phyloP scores from a whole-genome alignment of 495 filamentous ascomycete genomes.

The Penicillium roqueforti region DNA sequence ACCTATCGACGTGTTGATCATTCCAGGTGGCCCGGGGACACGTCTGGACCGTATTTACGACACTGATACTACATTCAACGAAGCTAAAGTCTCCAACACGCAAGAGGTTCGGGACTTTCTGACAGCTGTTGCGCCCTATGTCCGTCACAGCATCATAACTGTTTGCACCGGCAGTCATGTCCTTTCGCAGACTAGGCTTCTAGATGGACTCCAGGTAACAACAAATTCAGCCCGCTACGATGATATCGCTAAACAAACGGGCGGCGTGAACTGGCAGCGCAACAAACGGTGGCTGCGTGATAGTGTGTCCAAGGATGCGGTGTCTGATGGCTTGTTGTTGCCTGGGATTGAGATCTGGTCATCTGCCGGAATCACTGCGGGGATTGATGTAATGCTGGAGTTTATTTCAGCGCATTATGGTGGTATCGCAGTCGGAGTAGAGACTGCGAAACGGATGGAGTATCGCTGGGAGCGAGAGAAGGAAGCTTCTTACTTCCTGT shows the following conservation, averaged over 20 bases:
- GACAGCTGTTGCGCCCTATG: constrained; percentile 1
- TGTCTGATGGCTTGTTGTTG: background rate
- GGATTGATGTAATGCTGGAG: constrained; percentile 9
- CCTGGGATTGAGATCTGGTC: constrained; percentile 6
- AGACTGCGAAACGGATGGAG: constrained; percentile 7
- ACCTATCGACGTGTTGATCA: constrained; percentile 7
- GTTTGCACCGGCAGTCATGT: constrained; percentile 5
- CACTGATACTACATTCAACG: background rate
- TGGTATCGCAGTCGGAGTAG: background rate
- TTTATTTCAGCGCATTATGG: constrained; percentile 8
- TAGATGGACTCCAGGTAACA: background rate
- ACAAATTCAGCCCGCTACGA: constrained; percentile 6
- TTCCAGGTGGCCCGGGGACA: constrained; percentile 4
- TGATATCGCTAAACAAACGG: background rate
- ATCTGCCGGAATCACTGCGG: constrained; percentile 7
- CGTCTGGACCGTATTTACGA: constrained; percentile 4
- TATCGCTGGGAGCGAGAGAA: constrained; percentile 8
- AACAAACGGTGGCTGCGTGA: constrained; percentile 6
- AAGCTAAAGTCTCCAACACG: constrained; percentile 3
- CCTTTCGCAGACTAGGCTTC: constrained; percentile 5
- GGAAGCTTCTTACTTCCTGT: constrained; percentile 5
- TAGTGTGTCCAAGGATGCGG: background rate
- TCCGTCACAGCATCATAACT: constrained; percentile 10
- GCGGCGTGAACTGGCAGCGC: background rate
- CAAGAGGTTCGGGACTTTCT: constrained; percentile 5